Base-by-base conservation (phyloP, 495 filamentous ascomycete genomes). In the Tetracladium setigerum region DNA sequence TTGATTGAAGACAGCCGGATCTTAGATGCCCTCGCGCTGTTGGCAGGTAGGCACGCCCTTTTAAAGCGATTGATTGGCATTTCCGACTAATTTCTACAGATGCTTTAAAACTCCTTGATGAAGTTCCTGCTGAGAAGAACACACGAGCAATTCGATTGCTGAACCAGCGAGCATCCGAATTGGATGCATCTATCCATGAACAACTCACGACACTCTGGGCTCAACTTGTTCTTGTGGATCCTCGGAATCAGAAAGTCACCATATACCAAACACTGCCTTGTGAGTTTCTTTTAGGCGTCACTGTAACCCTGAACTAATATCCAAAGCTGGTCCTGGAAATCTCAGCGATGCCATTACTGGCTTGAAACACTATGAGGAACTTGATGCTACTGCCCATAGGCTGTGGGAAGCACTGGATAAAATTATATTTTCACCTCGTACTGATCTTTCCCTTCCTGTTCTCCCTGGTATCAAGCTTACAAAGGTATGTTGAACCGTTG, bases 131-230 rank as follows among this genome's bases (percentile, higher is more conserved):
- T 16, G 68, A 65, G 59, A 68, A 63, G 47, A 68, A 70, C 6
- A 68, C 67, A 38, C 67, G 73, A 11, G 66, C 68, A n/a, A 62
- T 73, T 59, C 66, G 63, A 55, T 53, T 70, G 39, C 65, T 68
- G 45, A 67, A 67, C 56, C 68, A 71, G 33, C 67, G 64, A 56
- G 68, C 59, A 35, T 80, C 67, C 41, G 68, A 71, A 47, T 67
- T 84, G 27, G 77, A 74, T 38, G 67, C 58, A 0, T 67, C 73
- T 3, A 79, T 84, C 19, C 74, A 83, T 37, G 72, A 73, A 22
- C 65, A 83, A 30, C 70, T 82, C 44, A 70, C 77, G 32, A 70
- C 61, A 14, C 69, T 81, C 10, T 73, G 73, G 36, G 65, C 64
- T 42, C 56, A 68, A 0, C 65, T 83, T n/a, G 55, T 88, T 8